Percentiles rank a stretch among this genome's conserved stretches.
Evolutionary conservation across 805 yeast species (phyloP).

Genomic region (Yarrowia deformans): DNA sequence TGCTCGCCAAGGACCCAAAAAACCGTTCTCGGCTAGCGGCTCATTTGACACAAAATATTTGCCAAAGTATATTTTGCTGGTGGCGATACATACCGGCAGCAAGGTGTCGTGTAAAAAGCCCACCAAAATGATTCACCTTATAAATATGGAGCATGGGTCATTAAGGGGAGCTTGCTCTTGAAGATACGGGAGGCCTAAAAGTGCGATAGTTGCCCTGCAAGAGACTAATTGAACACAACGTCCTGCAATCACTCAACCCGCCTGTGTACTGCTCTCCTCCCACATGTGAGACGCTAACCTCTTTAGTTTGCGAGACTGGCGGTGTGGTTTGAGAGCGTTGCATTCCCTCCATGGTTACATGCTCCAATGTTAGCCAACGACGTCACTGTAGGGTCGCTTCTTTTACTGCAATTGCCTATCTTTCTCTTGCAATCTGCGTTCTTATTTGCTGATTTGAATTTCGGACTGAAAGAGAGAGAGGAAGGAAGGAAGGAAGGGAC

Average conservation of each 20-base stretch:
- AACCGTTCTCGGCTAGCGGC: constrained; percentile 5
- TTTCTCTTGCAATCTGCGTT: constrained; percentile 6
- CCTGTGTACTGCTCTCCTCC: neutral
- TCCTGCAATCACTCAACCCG: too few relatives aligned
- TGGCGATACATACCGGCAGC: neutral
- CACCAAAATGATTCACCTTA: too few relatives aligned
- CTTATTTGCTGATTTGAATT: constrained; percentile 17
- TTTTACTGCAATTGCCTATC: neutral
- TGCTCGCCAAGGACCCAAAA: neutral
- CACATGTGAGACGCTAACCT: constrained; percentile 4
- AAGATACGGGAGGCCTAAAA: too few relatives aligned
- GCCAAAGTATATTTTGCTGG: neutral
- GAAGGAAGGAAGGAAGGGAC: neutral
- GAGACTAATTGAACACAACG: too few relatives aligned
- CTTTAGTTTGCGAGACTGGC: neutral
- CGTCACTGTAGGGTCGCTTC: neutral
- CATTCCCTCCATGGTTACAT: neutral
- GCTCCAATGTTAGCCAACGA: neutral
- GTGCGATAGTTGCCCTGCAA: too few relatives aligned
- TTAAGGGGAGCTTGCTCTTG: too few relatives aligned
- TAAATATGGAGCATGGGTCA: too few relatives aligned
- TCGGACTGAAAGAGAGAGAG: constrained; percentile 1
- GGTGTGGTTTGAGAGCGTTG: neutral
- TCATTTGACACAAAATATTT: neutral
- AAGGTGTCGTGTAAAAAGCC: too few relatives aligned